Evolutionary conservation across 176 grass and related monocot species (phyloP).

Genomic region (Oryza rufipogon): DNA sequence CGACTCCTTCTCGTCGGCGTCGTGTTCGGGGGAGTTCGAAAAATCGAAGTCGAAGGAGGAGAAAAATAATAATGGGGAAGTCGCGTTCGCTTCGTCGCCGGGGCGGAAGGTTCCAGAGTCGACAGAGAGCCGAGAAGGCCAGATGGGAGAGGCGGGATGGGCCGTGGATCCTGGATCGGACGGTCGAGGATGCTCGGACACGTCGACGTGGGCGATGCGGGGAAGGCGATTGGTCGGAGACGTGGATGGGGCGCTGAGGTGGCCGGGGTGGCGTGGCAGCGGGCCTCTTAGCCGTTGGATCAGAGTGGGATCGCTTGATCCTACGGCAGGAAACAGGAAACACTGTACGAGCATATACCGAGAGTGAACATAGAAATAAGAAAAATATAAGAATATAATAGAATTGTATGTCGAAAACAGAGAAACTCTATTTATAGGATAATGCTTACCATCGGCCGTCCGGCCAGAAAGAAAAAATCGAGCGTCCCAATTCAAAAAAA

Average conservation of each 20-base stretch:
- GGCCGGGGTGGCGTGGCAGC: constrained; percentile 28
- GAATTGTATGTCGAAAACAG: too few relatives aligned
- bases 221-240: constrained; percentile 36
- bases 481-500: too few relatives aligned
- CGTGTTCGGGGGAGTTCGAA: not conserved
- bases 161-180: constrained; percentile 41
- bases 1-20: not conserved
- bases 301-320: not conserved
- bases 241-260: constrained; percentile 37
- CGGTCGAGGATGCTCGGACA: not conserved
- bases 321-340: not conserved
- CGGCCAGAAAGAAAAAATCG: too few relatives aligned
- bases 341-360: too few relatives aligned
- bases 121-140: too few relatives aligned
- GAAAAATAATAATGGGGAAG: not conserved
- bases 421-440: too few relatives aligned
- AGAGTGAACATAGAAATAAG: too few relatives aligned
- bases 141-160: not conserved
- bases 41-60: not conserved
- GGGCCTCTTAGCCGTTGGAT: not conserved
- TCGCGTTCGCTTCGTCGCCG: not conserved
- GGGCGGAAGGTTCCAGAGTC: constrained; percentile 39
- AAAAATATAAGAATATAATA: too few relatives aligned
- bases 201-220: not conserved
- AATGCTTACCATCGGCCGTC: too few relatives aligned